Conservation (phyloP, 306 rosid genomes). For the Vicia sativa region DNA sequence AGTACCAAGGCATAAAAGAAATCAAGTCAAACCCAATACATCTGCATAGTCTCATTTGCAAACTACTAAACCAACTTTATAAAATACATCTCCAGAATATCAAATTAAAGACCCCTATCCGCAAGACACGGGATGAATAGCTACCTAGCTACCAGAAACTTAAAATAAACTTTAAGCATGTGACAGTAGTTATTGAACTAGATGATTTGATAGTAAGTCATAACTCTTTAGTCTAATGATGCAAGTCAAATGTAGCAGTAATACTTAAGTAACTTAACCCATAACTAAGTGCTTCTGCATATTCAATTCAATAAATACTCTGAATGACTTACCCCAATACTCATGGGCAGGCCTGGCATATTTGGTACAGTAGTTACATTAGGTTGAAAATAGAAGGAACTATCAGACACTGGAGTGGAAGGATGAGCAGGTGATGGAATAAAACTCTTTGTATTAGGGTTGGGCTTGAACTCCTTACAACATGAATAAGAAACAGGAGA, state of each 20-base stretch:
- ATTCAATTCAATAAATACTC: conserved; percentile 23
- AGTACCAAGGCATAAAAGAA: conserved; percentile 19
- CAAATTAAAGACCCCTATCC: neutral
- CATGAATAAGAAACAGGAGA: conserved; percentile 12
- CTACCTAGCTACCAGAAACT: conserved; percentile 22
- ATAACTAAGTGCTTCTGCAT: conserved; percentile 20
- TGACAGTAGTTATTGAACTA: conserved; percentile 17
- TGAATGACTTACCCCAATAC: conserved; percentile 76
- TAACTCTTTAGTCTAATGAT: conserved; percentile 1
- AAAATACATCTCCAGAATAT: neutral
- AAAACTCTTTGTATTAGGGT: conserved; percentile 93
- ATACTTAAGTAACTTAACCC: conserved; percentile 15
- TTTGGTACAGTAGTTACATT: conserved; percentile 62
- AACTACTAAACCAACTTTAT: conserved; percentile 15
- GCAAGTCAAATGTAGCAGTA: conserved; percentile 20
- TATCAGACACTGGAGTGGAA: conserved; percentile 79
- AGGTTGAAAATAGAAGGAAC: conserved; percentile 70
- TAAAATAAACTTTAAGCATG: conserved; percentile 7
- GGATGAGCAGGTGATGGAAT: conserved; percentile 76
- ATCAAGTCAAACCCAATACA: conserved; percentile 21
- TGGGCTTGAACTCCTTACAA: conserved; percentile 85
- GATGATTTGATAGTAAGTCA: conserved; percentile 1
- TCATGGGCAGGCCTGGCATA: conserved; percentile 77
- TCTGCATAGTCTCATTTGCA: conserved; percentile 2
- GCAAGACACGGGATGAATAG: conserved; percentile 2